Evolutionary conservation across 2,329 filamentous ascomycete genomes (phyloP), one percentile per base, ranked within the genome.

Genomic region (Aspergillus brunneoviolaceus): DNA sequence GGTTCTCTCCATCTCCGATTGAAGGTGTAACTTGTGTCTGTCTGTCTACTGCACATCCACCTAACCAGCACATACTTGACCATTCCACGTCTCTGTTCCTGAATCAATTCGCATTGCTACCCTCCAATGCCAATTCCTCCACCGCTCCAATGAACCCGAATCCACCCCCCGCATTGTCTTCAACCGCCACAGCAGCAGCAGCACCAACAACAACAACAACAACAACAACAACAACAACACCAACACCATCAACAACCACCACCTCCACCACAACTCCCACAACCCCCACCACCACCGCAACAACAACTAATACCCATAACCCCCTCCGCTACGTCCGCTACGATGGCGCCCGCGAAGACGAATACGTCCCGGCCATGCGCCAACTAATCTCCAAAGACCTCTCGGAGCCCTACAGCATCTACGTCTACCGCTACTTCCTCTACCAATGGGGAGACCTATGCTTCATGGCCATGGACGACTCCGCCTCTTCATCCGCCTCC

Each of bases 361-460:
- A 80, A 58, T 88, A 95, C 73, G 87, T 99, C 48, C 87, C 92
- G 39, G 87, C 92, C 48, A 97, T 99, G 76, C 88, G 94, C 58
- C 88, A 93, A 59, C 80, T 99, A 72, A 99, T 99, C 71, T 95
- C 93, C 49, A 96, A 94, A 71, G 95, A 98, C 74, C 84, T 99
- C 53, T 98, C 94, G 68, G 95, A 99, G 76, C 95, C 95, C 1
- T 99, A 99, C 76, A 98, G 94, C 78, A 98, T 99, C 74, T 99
- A 99, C 80, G 95, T 99, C 60, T 99, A 98, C 77, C 88, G 95
- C 33, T 99, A 99, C 76, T 99, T 99, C 70, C 81, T 99, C 19
- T 96, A 96, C 73, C 92, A 98, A 84, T 99, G 95, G 95, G 90
- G 91, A 5, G 89, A 98, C 72, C 81, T 99, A n/a, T 99, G 95